Evolutionary conservation across 257 asterid species (phyloP).

Genomic region (Primulina eburnea): DNA sequence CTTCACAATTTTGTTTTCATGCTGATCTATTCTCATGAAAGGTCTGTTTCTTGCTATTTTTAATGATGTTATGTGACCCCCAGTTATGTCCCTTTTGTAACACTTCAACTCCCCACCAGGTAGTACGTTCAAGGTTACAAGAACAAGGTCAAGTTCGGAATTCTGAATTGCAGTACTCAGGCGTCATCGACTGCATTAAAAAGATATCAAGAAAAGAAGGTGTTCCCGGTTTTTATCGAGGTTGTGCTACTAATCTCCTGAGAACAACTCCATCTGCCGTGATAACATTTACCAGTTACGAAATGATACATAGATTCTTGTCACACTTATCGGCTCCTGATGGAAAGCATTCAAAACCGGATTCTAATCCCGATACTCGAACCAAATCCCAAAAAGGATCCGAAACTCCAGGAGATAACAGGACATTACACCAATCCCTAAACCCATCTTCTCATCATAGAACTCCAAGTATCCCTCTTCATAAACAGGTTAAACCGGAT

Average conservation of each 20-base stretch:
- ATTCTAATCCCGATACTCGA: conserved; percentile 35
- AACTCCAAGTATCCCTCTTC: conserved; percentile 46
- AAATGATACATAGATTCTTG: conserved; percentile 75
- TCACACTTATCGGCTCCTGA: conserved; percentile 46
- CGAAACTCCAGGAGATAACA: conserved; percentile 28
- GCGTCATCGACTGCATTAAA: conserved; percentile 76
- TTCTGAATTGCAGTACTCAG: conserved; percentile 51
- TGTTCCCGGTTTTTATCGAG: conserved; percentile 77
- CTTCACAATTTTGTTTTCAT: background rate
- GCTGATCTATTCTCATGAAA: background rate
- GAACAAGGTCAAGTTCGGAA: conserved; percentile 78
- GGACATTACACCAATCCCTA: conserved; percentile 34
- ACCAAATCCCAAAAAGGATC: conserved; percentile 33
- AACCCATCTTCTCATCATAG: conserved; percentile 37
- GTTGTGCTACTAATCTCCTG: conserved; percentile 92
- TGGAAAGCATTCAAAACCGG: conserved; percentile 34
- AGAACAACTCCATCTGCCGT: conserved; percentile 94
- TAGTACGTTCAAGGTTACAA: conserved; percentile 90
- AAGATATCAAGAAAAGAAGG: conserved; percentile 68
- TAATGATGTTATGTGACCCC: background rate
- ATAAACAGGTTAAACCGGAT: conserved; percentile 40
- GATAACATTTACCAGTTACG: conserved; percentile 86
- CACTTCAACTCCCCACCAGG: conserved; percentile 39
- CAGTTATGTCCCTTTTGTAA: conserved; percentile 7
- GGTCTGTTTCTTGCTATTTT: background rate